Base-by-base conservation (phyloP, 2,329 filamentous ascomycete species). In the Dryadomyces quercus-mongolicae region DNA sequence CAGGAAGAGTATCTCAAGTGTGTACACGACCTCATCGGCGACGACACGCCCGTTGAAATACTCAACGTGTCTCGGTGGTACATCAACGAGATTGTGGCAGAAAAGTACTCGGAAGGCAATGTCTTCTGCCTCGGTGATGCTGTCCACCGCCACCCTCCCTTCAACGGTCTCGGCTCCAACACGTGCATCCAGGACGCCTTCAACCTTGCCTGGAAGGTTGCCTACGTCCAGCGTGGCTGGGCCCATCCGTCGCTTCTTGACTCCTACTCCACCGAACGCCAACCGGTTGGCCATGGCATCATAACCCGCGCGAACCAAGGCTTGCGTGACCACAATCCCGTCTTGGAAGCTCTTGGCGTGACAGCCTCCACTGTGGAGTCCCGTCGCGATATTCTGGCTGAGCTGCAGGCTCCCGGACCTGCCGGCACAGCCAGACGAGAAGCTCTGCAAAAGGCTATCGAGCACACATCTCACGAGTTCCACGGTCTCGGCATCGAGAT, bases 81-180 rank as follows among this genome's bases (percentile, higher is more conserved):
- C 53, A 76, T 84, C 60, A 82, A 82, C 58, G 81, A 84, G 63
- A 78, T 70, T 5, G 75, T 82, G 1, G 81, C 80, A 0, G 74
- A 81, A 62, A 65, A 68, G 13, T 84, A 82, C 59, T 75, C 54
- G 12, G 50, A 25, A 70, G 0, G 40, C 20, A 53, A 56, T 38
- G 56, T 60, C 49, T 77, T 77, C 63, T 79, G 76, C 56, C 66
- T 82, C 6, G 78, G 79, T 10, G 79, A 82, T 57, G 75, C 78
- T 0, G 75, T 75, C 1, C 78, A 82, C 60, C 70, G 78, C 1
- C 78, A 82, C 60, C 78, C 79, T 0, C 78, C 79, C 0, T 67
- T 74, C 18, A 77, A 80, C 60, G 80, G 77, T 0, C 69, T 81
- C 0, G 77, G 78, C 1, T 75, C 71, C 31, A 82, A 82, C 60